phyloP scores from a whole-genome alignment of 169 alveolate species.

The Cryptosporidium baileyi region DNA sequence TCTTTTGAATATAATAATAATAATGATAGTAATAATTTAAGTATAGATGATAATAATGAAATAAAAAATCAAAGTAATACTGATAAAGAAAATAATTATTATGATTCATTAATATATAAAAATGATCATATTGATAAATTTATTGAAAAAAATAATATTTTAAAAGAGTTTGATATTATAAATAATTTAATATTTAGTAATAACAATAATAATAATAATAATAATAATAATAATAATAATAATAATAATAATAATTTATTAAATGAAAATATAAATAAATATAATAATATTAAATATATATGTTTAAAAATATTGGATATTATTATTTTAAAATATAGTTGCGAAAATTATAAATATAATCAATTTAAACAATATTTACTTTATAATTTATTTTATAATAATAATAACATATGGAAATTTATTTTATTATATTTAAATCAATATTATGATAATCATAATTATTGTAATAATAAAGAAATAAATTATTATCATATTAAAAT shows the following conservation, averaged over 20 bases:
- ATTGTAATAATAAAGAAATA: background rate
- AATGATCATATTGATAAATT: conserved; percentile 44
- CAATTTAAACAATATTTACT: background rate
- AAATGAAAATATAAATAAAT: background rate
- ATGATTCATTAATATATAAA: background rate
- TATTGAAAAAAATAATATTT: background rate
- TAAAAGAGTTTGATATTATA: conserved; percentile 19
- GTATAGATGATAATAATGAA: background rate
- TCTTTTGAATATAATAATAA: conserved; percentile 10
- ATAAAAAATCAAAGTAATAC: background rate
- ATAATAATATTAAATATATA: background rate
- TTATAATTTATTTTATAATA: background rate
- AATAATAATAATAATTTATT: too few species aligned
- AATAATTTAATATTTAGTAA: background rate
- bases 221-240: background rate
- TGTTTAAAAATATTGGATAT: conserved; percentile 19
- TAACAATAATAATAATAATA: background rate
- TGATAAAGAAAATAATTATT: background rate
- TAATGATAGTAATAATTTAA: background rate
- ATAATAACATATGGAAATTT: background rate
- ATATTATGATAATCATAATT: background rate
- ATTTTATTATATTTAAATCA: conserved; percentile 3
- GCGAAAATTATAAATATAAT: background rate
- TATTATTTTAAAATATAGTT: background rate
- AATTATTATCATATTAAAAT: conserved; percentile 10